phyloP scores from a whole-genome alignment of 306 rosid species.

The Luffa acutangula region DNA sequence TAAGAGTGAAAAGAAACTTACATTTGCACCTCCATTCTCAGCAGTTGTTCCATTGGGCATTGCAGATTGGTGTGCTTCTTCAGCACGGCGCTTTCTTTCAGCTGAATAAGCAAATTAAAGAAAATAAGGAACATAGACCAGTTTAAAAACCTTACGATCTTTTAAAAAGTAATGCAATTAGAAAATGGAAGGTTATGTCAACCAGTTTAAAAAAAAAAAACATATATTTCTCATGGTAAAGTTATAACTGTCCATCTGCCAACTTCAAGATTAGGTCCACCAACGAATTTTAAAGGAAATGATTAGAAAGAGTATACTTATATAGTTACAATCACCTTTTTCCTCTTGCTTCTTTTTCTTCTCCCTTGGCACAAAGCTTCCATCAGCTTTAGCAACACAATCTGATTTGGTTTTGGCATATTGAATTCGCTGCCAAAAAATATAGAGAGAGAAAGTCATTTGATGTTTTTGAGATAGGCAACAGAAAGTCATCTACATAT shows the following conservation, averaged over 20 bases:
- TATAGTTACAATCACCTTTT: constrained; percentile 45
- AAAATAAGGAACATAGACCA: neutral
- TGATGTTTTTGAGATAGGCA: neutral
- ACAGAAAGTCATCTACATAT: neutral
- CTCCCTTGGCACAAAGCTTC: constrained; percentile 87
- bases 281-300: neutral
- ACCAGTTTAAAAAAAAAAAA: neutral
- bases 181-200: neutral
- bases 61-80: constrained; percentile 47
- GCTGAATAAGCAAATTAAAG: constrained; percentile 31
- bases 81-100: constrained; percentile 66
- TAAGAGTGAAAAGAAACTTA: constrained; percentile 19
- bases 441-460: neutral
- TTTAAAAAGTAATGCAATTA: neutral
- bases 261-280: neutral
- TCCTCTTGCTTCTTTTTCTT: constrained; percentile 98
- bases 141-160: neutral
- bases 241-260: neutral
- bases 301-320: neutral
- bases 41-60: constrained; percentile 52
- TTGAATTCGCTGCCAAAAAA: constrained; percentile 67
- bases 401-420: constrained; percentile 94
- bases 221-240: neutral
- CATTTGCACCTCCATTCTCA: constrained; percentile 68
- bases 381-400: constrained; percentile 91